Conservation (phyloP, 208 protist species). For the Jaenimonas drosophilae region DNA sequence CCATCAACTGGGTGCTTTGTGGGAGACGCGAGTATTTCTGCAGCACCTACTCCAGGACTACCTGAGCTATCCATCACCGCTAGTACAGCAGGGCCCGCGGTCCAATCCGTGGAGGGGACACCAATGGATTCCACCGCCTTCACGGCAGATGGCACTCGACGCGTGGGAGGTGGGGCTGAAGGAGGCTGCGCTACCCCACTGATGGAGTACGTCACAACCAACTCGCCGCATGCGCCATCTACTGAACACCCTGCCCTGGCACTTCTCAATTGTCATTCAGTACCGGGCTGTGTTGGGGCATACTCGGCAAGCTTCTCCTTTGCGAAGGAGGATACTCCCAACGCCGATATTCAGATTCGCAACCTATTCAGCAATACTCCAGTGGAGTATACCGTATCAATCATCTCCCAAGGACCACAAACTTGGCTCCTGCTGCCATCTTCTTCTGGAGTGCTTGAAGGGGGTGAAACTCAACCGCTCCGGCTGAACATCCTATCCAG, state of each 20-base stretch:
- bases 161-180: too few relatives aligned
- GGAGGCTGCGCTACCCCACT: neutral
- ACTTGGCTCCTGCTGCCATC: slow-evolving; percentile 61
- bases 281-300: slow-evolving; percentile 31
- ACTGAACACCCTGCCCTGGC: slow-evolving; percentile 21
- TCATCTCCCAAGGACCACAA: slow-evolving; percentile 73
- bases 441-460: slow-evolving; percentile 27
- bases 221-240: slow-evolving; percentile 4
- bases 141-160: too few relatives aligned
- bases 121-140: too few relatives aligned
- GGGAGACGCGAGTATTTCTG: too few relatives aligned
- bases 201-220: neutral
- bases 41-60: too few relatives aligned
- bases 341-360: slow-evolving; percentile 49
- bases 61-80: too few relatives aligned
- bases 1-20: too few relatives aligned
- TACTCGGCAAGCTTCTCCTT: slow-evolving; percentile 60
- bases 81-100: too few relatives aligned
- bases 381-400: slow-evolving; percentile 55
- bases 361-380: slow-evolving; percentile 37
- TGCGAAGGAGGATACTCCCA: slow-evolving; percentile 46
- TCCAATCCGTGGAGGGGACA: too few relatives aligned
- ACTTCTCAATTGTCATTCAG: slow-evolving; percentile 46
- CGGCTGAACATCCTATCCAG: slow-evolving; percentile 58
- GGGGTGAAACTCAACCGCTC: slow-evolving; percentile 59